phyloP scores from a whole-genome alignment of 495 filamentous ascomycete genomes.

The Sordaria brevicollis region DNA sequence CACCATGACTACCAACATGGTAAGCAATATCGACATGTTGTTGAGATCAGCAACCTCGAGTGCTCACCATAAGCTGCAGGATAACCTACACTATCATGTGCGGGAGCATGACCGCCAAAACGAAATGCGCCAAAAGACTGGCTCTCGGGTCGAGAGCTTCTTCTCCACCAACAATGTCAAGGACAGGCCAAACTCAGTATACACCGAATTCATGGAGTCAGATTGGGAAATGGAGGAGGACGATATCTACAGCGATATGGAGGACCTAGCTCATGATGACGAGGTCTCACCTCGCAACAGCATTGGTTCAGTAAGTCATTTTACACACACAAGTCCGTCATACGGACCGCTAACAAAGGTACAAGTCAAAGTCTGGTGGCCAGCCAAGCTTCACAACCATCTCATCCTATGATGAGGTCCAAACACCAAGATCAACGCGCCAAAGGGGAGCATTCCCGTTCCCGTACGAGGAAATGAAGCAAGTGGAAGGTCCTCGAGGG shows the following conservation, averaged over 20 bases:
- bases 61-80: constrained; percentile 13
- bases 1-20: constrained; percentile 15
- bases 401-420: constrained; percentile 65
- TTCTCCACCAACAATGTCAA: constrained; percentile 28
- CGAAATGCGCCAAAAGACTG: constrained; percentile 41
- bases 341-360: constrained; percentile 14
- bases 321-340: background rate
- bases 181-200: constrained; percentile 48
- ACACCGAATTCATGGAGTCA: constrained; percentile 65
- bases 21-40: background rate
- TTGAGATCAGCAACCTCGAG: background rate
- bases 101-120: constrained; percentile 8
- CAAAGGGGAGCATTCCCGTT: constrained; percentile 24
- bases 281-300: constrained; percentile 55
- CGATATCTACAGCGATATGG: constrained; percentile 39
- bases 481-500: constrained; percentile 69
- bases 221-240: constrained; percentile 57
- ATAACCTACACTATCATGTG: constrained; percentile 11
- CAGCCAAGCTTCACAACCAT: constrained; percentile 62
- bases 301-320: constrained; percentile 50
- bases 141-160: constrained; percentile 30
- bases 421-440: constrained; percentile 51
- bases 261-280: constrained; percentile 42
- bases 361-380: constrained; percentile 31
- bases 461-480: constrained; percentile 31